A percentile compares a stretch with the other conserved stretches of the same genome.
Evolutionary conservation across 345 rosid genomes (phyloP).

Genomic region (Atalantia buxifolia): DNA sequence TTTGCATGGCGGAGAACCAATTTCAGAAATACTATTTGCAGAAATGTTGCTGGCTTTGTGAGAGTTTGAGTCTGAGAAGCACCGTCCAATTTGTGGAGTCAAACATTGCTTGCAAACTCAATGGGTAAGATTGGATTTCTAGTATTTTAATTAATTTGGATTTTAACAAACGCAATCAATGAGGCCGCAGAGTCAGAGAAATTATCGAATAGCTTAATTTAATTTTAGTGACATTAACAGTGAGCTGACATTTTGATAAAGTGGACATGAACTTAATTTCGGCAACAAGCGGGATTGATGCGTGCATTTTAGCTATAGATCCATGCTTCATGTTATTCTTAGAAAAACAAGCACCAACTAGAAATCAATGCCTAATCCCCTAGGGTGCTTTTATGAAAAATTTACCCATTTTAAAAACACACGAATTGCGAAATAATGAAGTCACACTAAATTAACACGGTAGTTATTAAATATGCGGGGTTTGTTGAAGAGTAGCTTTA

Average conservation of each 20-base stretch:
- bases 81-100: slow-evolving; percentile 17
- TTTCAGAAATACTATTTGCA: slow-evolving; percentile 18
- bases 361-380: too few relatives aligned
- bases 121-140: slow-evolving; percentile 9
- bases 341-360: too few relatives aligned
- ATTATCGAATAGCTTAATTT: too few relatives aligned
- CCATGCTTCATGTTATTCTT: too few relatives aligned
- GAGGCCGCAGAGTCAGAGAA: too few relatives aligned
- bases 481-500: too few relatives aligned
- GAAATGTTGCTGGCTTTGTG: slow-evolving; percentile 13
- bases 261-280: background rate
- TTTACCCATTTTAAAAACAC: too few relatives aligned
- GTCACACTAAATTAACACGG: too few relatives aligned
- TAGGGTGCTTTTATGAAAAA: too few relatives aligned
- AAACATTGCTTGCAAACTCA: slow-evolving; percentile 24
- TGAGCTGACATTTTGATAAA: background rate
- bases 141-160: background rate
- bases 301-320: too few relatives aligned
- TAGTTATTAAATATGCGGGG: too few relatives aligned
- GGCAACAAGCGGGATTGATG: background rate
- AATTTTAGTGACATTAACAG: background rate
- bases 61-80: slow-evolving; percentile 18
- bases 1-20: slow-evolving; percentile 13
- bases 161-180: background rate
- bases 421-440: too few relatives aligned